Base-by-base conservation (phyloP, 1,284 basidiomycete genomes). In the Fistulina hepatica region DNA sequence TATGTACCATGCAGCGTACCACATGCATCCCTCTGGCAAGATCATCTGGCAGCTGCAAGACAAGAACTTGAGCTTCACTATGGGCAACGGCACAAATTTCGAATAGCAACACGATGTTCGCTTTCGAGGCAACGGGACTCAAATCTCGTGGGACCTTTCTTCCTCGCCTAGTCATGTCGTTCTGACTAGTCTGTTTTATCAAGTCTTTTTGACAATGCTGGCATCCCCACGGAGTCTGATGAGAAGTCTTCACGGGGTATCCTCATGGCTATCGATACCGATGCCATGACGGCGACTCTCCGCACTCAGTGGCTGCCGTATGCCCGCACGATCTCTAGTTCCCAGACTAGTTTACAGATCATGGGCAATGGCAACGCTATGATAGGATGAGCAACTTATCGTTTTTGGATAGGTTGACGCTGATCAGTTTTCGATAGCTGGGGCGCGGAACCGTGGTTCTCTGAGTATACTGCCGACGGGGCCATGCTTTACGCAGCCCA, bases 41-140 rank as follows among this genome's bases (percentile, higher is more conserved):
- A 44, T 49, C 28, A 23, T 45, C 13, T 49, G 48, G 48, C 39
- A 40, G 8, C 44, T 49, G 17, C 45, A 45, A 4, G 45, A 44
- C 5, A 39, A 34, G n/a, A 37, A 37, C 24, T 41, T 39, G 2
- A 37, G 41, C n/a, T 49, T 49, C 27, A 36, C 43, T 2, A 42
- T 41, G 32, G 42, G 42, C 4, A 24, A 42, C 16, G 34, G 40
- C 12, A 41, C 45, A 1, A 17, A 40, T 3, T 49, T 44, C 32
- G 40, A 41, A 31, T 49, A 44, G 40, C 48, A 49, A 21, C 48
- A 49, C 24, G 43, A 49, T 33, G 44, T 40, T 5, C 37, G 48
- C 5, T 49, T 45, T 45, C 33, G 43, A 3, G 26, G 16, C 6
- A 35, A 30, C 15, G 37, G 42, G 17, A 43, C 21, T 2, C 26